Evolutionary conservation across 495 filamentous ascomycete species (phyloP).

Genomic region (Mycothermus thermophilus): DNA sequence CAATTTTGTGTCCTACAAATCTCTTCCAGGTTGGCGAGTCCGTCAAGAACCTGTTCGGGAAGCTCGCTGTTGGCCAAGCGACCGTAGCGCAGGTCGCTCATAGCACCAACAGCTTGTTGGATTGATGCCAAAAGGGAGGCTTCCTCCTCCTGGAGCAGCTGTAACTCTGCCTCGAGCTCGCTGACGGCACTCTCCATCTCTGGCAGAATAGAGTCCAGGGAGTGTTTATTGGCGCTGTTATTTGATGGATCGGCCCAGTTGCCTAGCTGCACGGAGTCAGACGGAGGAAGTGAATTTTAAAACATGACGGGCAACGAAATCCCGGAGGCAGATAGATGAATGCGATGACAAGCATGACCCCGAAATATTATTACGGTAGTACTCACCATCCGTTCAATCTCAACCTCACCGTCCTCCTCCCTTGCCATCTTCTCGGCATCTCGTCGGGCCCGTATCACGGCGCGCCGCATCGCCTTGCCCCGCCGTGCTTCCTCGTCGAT

Average conservation of each 20-base stretch:
- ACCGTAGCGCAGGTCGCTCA: slow-evolving; percentile 77
- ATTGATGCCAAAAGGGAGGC: slow-evolving; percentile 45
- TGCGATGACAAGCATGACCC: too few species aligned
- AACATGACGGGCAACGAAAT: too few species aligned
- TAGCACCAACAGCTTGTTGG: slow-evolving; percentile 46
- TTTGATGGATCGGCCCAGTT: slow-evolving; percentile 27
- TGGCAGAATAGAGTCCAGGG: slow-evolving; percentile 47
- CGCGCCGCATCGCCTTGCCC: slow-evolving; percentile 48
- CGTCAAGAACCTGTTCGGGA: slow-evolving; percentile 46
- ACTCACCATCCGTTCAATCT: slow-evolving; percentile 55
- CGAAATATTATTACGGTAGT: neutral
- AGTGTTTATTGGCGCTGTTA: slow-evolving; percentile 47
- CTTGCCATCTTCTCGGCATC: slow-evolving; percentile 41
- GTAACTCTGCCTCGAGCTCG: slow-evolving; percentile 53
- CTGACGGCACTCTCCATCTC: slow-evolving; percentile 52
- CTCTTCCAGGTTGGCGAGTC: slow-evolving; percentile 47
- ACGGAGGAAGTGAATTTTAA: neutral
- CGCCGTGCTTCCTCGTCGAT: slow-evolving; percentile 53
- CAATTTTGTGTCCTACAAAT: slow-evolving; percentile 41
- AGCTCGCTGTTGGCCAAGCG: slow-evolving; percentile 48
- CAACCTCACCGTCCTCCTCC: slow-evolving; percentile 48
- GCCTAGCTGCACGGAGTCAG: slow-evolving; percentile 46
- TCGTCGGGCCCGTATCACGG: slow-evolving; percentile 41
- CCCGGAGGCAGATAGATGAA: too few species aligned
- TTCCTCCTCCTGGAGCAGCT: slow-evolving; percentile 49